Evolutionary conservation across 371 early-diverging fungal species (phyloP).

Genomic region (Capillidium rhysosporum): DNA sequence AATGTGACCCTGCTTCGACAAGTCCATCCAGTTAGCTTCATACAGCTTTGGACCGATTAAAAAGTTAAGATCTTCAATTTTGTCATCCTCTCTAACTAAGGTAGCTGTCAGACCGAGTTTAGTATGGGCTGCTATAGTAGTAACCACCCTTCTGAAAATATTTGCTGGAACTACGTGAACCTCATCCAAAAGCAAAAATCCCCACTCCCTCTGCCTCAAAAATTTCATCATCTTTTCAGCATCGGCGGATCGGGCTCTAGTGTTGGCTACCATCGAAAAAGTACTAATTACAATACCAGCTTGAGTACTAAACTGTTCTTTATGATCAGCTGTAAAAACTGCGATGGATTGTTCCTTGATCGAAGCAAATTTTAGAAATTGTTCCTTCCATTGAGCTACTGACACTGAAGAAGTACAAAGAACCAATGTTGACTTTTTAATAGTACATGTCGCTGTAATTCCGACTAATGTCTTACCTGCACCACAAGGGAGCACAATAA

Average conservation of each 20-base stretch:
- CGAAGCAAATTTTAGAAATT: slow-evolving; percentile 90
- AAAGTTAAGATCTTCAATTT: slow-evolving; percentile 98
- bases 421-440: slow-evolving; percentile 90
- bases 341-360: slow-evolving; percentile 84
- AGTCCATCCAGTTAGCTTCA: slow-evolving; percentile 99
- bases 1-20: slow-evolving; percentile 95
- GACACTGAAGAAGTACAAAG: slow-evolving; percentile 98
- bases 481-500: slow-evolving; percentile 98
- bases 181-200: slow-evolving; percentile 95
- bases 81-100: slow-evolving; percentile 98
- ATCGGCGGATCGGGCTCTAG: slow-evolving; percentile 88
- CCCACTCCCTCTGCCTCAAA: slow-evolving; percentile 90
- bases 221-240: slow-evolving; percentile 96
- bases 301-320: slow-evolving; percentile 76
- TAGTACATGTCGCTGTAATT: slow-evolving; percentile 97
- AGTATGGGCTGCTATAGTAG: slow-evolving; percentile 88
- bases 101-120: slow-evolving; percentile 99
- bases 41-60: slow-evolving; percentile 99
- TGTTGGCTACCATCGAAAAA: slow-evolving; percentile 96
- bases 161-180: slow-evolving; percentile 99
- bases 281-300: slow-evolving; percentile 95
- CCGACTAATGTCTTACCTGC: slow-evolving; percentile 99
- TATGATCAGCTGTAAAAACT: slow-evolving; percentile 90
- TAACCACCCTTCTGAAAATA: slow-evolving; percentile 96
- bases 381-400: slow-evolving; percentile 99